These are phyloP conservation scores for Tuber brumale DNA, from an alignment of 495 filamentous ascomycete species.

Conservation along the genomic window DNA sequence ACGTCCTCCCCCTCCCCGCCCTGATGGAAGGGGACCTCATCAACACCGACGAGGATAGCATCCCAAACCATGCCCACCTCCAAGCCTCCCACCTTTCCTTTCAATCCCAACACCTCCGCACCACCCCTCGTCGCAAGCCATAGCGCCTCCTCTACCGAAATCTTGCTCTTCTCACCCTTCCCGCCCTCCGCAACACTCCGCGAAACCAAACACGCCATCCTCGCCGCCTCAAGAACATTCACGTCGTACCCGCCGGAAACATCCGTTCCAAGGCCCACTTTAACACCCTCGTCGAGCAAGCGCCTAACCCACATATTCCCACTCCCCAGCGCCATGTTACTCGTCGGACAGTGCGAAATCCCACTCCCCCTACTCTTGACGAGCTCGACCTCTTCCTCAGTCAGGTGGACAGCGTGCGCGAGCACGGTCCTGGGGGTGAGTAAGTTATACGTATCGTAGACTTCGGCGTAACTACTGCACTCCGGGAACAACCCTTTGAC, in stretches of 20 bases:
- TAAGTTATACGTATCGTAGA: conserved; percentile 69
- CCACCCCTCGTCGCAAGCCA: conserved; percentile 79
- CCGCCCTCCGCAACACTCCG: conserved; percentile 56
- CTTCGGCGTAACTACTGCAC: conserved; percentile 58
- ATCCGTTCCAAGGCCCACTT: conserved; percentile 82
- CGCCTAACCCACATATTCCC: conserved; percentile 66
- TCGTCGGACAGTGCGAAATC: conserved; percentile 78
- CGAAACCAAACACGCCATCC: conserved; percentile 70
- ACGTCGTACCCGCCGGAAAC: conserved; percentile 77
- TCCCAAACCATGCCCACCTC: conserved; percentile 85
- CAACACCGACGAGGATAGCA: conserved; percentile 68
- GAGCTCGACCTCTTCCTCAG: conserved; percentile 55
- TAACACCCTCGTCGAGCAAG: conserved; percentile 66
- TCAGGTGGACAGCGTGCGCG: conserved; percentile 77
- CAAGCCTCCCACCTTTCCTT: conserved; percentile 63
- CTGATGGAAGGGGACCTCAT: conserved; percentile 40
- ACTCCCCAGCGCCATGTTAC: conserved; percentile 70
- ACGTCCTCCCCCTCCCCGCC: not conserved
- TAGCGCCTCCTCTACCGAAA: conserved; percentile 78
- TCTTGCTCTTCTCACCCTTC: conserved; percentile 47
- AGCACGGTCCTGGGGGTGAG: conserved; percentile 69
- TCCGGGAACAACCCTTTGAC: conserved; percentile 66
- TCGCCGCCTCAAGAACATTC: conserved; percentile 68
- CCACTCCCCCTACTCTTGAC: conserved; percentile 56
- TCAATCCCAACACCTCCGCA: conserved; percentile 66